Evolutionary conservation across 2,329 filamentous ascomycete species (phyloP), one percentile per base, ranked within the genome.

Genomic region (Pseudogymnoascus sp.): DNA sequence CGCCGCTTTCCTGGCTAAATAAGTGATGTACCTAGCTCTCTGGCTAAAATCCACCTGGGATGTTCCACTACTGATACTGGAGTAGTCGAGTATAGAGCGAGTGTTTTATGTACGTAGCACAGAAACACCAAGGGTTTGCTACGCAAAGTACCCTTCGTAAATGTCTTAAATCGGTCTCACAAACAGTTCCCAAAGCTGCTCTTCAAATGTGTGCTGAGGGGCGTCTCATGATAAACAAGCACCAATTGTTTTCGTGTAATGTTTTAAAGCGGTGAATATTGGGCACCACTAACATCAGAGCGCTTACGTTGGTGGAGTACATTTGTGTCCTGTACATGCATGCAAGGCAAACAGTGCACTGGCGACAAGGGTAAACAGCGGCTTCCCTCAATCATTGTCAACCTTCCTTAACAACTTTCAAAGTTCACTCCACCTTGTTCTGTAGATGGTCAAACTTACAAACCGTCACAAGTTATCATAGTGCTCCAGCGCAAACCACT

Each of bases 231-330:
- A 56, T 56, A 31, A 33, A 56, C 19, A 33, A 14, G 29, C 50
- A 19, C 50, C 50, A 56, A 56, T 56, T 56, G 29, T 56, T 56
- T 56, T 35, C 29, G 50, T 33, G 50, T 56, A 35, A 10, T 33
- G 50, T 56, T 35, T 56, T 33, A 56, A 56, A 8, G 50, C 50
- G 50, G 50, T 56, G 50, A 56, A 56, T 56, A 33, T 56, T 56
- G 50, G 50, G 50, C 50, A 56, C 50, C 50, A 56, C 50, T 56
- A 56, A 21, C 29, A 56, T 19, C 50, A 56, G 29, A 56, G 50
- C 50, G 50, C 50, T 56, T 56, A 56, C 50, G 50, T 56, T 56
- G 50, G 50, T 56, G 50, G 50, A 56, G 50, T 56, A 56, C 50
- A 56, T 33, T 53, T 56, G 50, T 56, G 50, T 56, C 16, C 50